Base-by-base conservation (phyloP, 225 moss, liverwort and hornwort genomes). In the Physcomitrellopsis africana region DNA sequence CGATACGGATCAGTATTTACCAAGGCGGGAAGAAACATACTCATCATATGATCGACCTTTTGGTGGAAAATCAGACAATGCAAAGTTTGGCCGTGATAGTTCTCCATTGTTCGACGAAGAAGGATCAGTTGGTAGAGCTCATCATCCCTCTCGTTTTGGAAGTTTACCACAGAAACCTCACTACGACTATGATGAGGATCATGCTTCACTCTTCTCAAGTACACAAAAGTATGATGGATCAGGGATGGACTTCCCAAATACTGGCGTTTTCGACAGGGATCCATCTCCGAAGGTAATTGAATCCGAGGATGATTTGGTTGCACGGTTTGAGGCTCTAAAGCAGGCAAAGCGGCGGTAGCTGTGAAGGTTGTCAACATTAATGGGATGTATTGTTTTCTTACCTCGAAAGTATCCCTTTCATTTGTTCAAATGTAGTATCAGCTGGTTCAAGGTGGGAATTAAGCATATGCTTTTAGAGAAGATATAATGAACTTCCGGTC, bases 71-170 rank as follows among this genome's bases (percentile, higher is more conserved):
- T 74, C 78, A 14, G 29, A 65, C 41, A 67, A 59, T 61, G 60
- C 76, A 17, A 82, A 83, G 65, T 63, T 72, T 19, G 67, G 69
- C 11, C 82, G 85, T 69, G 85, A 88, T 81, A 47, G 79, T 9
- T 88, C 88, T 65, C 88, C 88, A 14, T 63, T 81, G 67, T 88
- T 88, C 24, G 88, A 88, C 58, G 88, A 88, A 46, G 88, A 88
- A 67, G 83, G 80, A 23, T 87, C 87, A 5, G 82, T 78, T 60
- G 87, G 84, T 52, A 77, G 65, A 63, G 32, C 10, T 20, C 82
- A 77, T 46, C 80, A 75, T 60, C 65, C 63, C 13, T 73, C 73
- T 51, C 73, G 73, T 7, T 27, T 73, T 51, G 73, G 73, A 41
- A 63, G n/a, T 51, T 18, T 73, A 19, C 73, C 63, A 19, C 73